A percentile compares a stretch with the other conserved stretches of the same genome.
Evolutionary conservation across 2,329 filamentous ascomycete genomes (phyloP).

Genomic region (Penicillium freii): DNA sequence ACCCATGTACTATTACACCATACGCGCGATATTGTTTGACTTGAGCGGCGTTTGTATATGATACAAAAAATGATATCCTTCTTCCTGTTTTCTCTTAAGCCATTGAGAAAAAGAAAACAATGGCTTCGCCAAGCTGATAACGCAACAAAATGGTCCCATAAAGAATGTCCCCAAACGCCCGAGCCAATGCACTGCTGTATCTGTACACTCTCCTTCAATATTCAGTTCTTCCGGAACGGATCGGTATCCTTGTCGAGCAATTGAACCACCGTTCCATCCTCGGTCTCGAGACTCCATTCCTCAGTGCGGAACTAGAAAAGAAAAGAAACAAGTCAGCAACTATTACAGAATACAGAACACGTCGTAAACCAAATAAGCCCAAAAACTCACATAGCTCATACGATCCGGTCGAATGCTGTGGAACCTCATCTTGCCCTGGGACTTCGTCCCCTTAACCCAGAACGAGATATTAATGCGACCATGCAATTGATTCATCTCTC

Average conservation of each 20-base stretch:
- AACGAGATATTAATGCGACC: conserved; percentile 86
- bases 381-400: conserved; percentile 55
- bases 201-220: conserved; percentile 42
- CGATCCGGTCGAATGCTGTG: conserved; percentile 68
- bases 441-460: conserved; percentile 75
- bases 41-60: conserved; percentile 41
- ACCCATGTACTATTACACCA: conserved; percentile 41
- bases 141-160: conserved; percentile 9
- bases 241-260: conserved; percentile 68
- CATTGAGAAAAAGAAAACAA: neutral
- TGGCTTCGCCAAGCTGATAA: conserved; percentile 5
- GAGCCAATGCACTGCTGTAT: conserved; percentile 23
- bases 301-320: conserved; percentile 71
- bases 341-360: neutral
- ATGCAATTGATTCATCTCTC: conserved; percentile 90
- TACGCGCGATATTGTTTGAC: conserved; percentile 32
- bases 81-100: conserved; percentile 17
- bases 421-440: conserved; percentile 74
- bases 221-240: conserved; percentile 58
- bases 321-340: conserved; percentile 4
- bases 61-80: conserved; percentile 43
- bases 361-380: neutral
- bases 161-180: conserved; percentile 23
- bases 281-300: conserved; percentile 80
- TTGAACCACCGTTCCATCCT: conserved; percentile 67